Base-by-base conservation (phyloP, 106 monocot genomes). In the Dioscorea alata region DNA sequence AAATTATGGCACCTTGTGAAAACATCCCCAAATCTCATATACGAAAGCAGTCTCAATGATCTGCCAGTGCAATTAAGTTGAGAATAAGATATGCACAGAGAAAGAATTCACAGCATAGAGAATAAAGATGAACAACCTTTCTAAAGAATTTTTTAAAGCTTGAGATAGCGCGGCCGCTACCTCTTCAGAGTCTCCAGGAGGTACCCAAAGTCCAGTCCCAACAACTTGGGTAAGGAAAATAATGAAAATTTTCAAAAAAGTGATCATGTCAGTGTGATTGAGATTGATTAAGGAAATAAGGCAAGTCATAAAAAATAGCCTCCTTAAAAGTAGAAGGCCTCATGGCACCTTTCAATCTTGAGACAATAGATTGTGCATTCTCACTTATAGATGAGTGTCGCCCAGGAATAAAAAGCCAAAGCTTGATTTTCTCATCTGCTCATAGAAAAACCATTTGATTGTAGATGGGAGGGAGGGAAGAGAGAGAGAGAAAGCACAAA, bases 351-450 rank as follows among this genome's bases (percentile, higher is more conserved):
- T 84, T 84, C 73, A 97, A 73, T 81, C 62, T 86, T 34, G 80
- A 81, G 28, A 92, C 80, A 73, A 89, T 82, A 83, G 78, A 25
- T 68, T 87, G 82, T 31, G 89, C 92, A 72, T 72, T 58, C 58
- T 92, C 96, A 68, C 61, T 64, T 66, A 97, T 57, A 49, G 86
- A 82, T 51, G 89, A 81, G 33, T 97, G 84, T 20, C 89, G 84
- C 66, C 92, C 96, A 74, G 89, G 96, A 83, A 97, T 84, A 69
- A 97, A 97, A 75, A 97, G 74, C 96, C 96, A 97, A 22, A 97
- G 84, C 68, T 97, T 97, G 71, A 97, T 92, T 78, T 97, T 97
- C 80, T 92, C 96, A 83, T 97, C 96, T 97, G 89, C 51, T 66
- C 17, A 72, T 60, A 77, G 22, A 61, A 23, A 5, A 51, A 56